phyloP scores from a whole-genome alignment of 2,329 filamentous ascomycete species.

The Talaromyces sp. region DNA sequence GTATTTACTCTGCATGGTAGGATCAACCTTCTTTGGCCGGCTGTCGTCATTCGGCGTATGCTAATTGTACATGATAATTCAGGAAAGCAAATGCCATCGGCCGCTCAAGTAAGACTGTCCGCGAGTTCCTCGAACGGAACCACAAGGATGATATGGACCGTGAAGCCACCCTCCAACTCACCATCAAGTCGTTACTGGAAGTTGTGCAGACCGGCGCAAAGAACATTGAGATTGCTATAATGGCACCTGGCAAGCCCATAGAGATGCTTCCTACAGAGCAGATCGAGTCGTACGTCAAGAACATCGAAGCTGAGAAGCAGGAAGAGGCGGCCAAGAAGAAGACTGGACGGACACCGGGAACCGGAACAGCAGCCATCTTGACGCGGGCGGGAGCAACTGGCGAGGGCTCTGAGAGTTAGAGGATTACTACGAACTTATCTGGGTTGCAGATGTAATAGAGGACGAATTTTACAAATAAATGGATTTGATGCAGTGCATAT shows the following conservation, averaged over 20 bases:
- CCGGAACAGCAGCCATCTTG: conserved; percentile 63
- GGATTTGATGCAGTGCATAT: conserved; percentile 1
- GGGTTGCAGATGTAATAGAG: conserved; percentile 1
- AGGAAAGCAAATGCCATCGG: conserved; percentile 99
- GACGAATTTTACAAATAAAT: conserved; percentile 5
- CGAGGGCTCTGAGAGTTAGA: conserved; percentile 30
- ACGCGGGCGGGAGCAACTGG: conserved; percentile 54
- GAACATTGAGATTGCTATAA: conserved; percentile 99
- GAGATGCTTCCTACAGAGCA: conserved; percentile 95
- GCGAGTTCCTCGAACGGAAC: conserved; percentile 97
- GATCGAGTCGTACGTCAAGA: conserved; percentile 97
- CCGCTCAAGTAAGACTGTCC: conserved; percentile 96
- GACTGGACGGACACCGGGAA: conserved; percentile 55
- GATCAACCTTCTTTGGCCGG: conserved; percentile 26
- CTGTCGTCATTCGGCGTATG: neutral
- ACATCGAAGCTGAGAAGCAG: conserved; percentile 98
- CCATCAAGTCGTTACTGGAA: conserved; percentile 96
- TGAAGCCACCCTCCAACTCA: conserved; percentile 91
- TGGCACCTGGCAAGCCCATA: conserved; percentile 85
- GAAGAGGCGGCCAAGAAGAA: conserved; percentile 98
- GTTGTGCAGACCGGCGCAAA: conserved; percentile 98
- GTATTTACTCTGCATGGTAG: conserved; percentile 98
- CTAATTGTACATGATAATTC: conserved; percentile 21
- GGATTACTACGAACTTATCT: conserved; percentile 15
- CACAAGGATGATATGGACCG: conserved; percentile 98